Conservation (phyloP, 2,329 filamentous ascomycete genomes). For the Parafenestella ontariensis region DNA sequence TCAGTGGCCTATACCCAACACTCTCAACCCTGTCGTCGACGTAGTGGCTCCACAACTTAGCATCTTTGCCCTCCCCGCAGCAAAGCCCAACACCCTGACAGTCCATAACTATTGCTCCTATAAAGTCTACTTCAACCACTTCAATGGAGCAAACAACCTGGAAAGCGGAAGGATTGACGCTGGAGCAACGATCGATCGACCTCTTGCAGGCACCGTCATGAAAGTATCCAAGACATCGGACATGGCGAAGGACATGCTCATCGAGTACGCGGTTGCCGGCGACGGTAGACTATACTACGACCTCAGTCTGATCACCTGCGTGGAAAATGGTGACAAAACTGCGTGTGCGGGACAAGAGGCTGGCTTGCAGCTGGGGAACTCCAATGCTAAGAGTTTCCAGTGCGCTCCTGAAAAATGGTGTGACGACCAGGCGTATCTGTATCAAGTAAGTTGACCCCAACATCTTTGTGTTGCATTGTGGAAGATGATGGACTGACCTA, state of each 20-base stretch:
- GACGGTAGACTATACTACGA: conserved; percentile 19
- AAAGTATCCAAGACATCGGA: conserved; percentile 21
- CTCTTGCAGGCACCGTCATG: conserved; percentile 15
- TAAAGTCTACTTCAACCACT: conserved; percentile 17
- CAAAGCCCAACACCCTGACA: conserved; percentile 15
- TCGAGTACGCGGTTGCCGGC: conserved; percentile 19
- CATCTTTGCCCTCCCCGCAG: conserved; percentile 14
- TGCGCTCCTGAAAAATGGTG: conserved; percentile 23
- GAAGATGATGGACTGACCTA: not conserved
- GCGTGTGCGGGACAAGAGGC: conserved; percentile 20
- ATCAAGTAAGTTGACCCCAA: conserved; percentile 13
- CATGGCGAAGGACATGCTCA: conserved; percentile 15
- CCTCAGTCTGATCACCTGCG: conserved; percentile 26
- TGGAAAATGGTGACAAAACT: conserved; percentile 11
- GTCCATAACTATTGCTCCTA: conserved; percentile 29
- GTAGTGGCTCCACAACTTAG: conserved; percentile 15
- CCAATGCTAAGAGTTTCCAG: conserved; percentile 14
- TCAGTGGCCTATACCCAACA: conserved; percentile 16
- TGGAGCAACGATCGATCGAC: conserved; percentile 7
- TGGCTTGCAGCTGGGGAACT: conserved; percentile 25
- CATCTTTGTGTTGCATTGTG: not conserved
- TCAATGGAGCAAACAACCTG: conserved; percentile 4
- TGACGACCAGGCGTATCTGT: conserved; percentile 28
- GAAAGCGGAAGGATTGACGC: conserved; percentile 10
- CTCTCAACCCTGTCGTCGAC: conserved; percentile 14